Conservation (phyloP, 2,329 filamentous ascomycete species). For the Fusarium aywerte region DNA sequence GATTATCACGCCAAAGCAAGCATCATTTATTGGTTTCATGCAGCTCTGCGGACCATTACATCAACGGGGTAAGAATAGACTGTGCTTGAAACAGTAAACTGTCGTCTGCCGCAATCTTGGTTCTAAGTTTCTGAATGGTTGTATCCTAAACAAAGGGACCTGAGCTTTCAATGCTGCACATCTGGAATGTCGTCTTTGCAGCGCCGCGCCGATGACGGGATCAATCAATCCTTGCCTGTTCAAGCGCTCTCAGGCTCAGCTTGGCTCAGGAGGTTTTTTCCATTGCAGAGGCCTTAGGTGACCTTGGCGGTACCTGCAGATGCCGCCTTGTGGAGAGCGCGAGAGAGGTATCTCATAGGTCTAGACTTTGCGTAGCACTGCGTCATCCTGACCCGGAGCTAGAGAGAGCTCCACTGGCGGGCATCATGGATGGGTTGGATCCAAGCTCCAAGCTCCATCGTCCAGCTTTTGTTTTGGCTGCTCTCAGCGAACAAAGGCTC, state of each 20-base stretch:
- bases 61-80: neutral
- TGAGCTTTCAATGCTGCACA: neutral
- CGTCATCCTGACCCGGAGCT: constrained; percentile 37
- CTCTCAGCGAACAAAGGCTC: constrained; percentile 5
- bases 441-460: constrained; percentile 41
- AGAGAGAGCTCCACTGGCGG: constrained; percentile 35
- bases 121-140: neutral
- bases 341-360: constrained; percentile 25
- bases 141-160: neutral
- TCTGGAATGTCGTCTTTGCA: constrained; percentile 37
- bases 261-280: constrained; percentile 7
- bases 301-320: constrained; percentile 34
- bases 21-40: constrained; percentile 41
- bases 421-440: constrained; percentile 30
- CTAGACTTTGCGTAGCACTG: constrained; percentile 25
- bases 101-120: constrained; percentile 17
- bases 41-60: constrained; percentile 16
- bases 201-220: constrained; percentile 30
- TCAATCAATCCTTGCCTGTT: constrained; percentile 22
- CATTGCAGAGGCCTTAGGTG: constrained; percentile 6
- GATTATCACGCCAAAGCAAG: constrained; percentile 46
- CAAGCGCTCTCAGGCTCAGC: constrained; percentile 16
- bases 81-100: constrained; percentile 17
- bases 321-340: neutral
- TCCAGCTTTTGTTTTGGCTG: constrained; percentile 17